Evolutionary conservation across 257 asterid genomes (phyloP), one percentile per base, ranked within the genome.

Genomic region (Solanum sparsipilum): DNA sequence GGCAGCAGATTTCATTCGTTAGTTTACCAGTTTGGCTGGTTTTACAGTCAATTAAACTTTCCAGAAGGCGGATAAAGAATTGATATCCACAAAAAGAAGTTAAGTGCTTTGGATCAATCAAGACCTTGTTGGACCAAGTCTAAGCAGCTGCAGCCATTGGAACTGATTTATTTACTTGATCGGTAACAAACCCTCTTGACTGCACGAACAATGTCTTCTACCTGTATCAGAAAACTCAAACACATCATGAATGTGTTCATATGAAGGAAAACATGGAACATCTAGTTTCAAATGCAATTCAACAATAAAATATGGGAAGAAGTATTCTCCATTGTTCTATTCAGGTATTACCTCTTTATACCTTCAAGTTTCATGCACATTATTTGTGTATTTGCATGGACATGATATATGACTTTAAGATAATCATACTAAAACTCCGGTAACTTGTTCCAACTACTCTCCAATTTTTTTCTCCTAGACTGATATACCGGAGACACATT

Each of bases 201-300:
- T 44, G 93, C 93, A 25, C 93, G 91, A 72, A 88, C 90, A 0
- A 91, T 85, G 79, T 89, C 93, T 2, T 90, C 93, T 35, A 91
- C 48, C 90, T 90, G 89, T 36, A 15, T 39, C 18, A 32, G 74
- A 73, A 32, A 67, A 67, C 25, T 85, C 9, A 71, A 74, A 36
- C 29, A 74, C 52, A 5, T 36, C 27, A 74, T 21, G 48, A 10
- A 74, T 74, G 52, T 20, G 83, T 74, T 18, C 11, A 7, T 74
- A 21, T 20, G 48, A 34, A 73, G 29, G 16, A 73, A 9, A 73
- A 73, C 44, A 34, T 8, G 82, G 82, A 35, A 5, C 83, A 36
- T 35, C 83, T 21, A 18, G 70, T 46, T 46, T 29, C 85, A 46
- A 81, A 81, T 29, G 68, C 68, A 81, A 46, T 46, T 81, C 39